These are phyloP conservation scores for Earliella scabrosa DNA, from an alignment of 1,284 basidiomycete species.

Conservation along the genomic window DNA sequence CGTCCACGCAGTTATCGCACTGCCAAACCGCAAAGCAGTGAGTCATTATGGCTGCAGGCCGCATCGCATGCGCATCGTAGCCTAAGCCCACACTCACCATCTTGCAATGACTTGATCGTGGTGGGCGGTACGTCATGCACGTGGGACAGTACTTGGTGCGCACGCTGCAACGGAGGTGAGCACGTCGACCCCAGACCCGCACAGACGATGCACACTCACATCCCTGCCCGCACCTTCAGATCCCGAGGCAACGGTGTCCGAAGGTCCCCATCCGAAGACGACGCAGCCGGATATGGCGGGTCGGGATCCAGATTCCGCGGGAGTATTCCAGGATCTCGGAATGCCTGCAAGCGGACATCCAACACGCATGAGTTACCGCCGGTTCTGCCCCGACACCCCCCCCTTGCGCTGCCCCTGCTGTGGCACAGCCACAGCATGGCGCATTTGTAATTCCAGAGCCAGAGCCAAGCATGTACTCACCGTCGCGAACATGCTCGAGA, in stretches of 20 bases:
- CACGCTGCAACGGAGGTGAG: slow-evolving; percentile 55
- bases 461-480: slow-evolving; percentile 45
- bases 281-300: slow-evolving; percentile 71
- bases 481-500: slow-evolving; percentile 78
- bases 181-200: background rate
- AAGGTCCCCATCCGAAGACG: slow-evolving; percentile 62
- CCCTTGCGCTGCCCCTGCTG: background rate
- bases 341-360: slow-evolving; percentile 52
- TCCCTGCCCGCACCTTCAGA: slow-evolving; percentile 75
- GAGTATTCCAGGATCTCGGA: slow-evolving; percentile 88
- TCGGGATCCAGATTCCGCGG: slow-evolving; percentile 85
- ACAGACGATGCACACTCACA: slow-evolving; percentile 57
- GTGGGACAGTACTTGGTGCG: slow-evolving; percentile 91
- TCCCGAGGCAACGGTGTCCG: slow-evolving; percentile 80
- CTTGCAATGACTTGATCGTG: slow-evolving; percentile 91
- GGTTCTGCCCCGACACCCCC: background rate
- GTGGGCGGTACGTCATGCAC: slow-evolving; percentile 88
- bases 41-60: slow-evolving; percentile 9
- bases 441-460: background rate
- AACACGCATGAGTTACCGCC: slow-evolving; percentile 15
- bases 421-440: slow-evolving; percentile 22
- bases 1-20: slow-evolving; percentile 96
- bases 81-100: slow-evolving; percentile 56
- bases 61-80: background rate
- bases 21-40: slow-evolving; percentile 33